Base-by-base conservation (phyloP, 225 moss, liverwort and hornwort species). In the Marchantia paleacea region DNA sequence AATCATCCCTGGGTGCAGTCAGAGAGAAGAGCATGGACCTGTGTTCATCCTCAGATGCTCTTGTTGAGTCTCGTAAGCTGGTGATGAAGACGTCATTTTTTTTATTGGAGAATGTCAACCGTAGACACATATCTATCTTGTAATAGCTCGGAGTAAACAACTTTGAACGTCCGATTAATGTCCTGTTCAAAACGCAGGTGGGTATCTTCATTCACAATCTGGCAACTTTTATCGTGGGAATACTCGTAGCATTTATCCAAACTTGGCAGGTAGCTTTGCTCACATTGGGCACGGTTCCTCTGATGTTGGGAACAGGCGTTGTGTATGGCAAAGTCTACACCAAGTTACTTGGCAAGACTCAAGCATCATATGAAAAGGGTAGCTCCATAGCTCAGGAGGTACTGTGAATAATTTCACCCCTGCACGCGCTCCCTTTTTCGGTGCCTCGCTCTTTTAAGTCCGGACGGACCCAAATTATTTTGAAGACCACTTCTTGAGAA, bases 241-340 rank as follows among this genome's bases (percentile, higher is more conserved):
- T 91, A 75, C 85, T 90, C 47, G 86, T 92, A 69, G 93, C 92
- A 31, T 93, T 92, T 75, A 82, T 91, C 49, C 87, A 92, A 26
- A 90, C 89, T 72, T 93, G 93, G 93, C 91, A 92, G 84, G 90
- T 96, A 57, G 93, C 93, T 25, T 87, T 96, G 50, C 89, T 96
- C 50, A 92, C 91, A n/a, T 83, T 91, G 69, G 91, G 91, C 60
- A 90, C 90, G 77, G 89, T 93, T 58, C 93, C 95, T 76, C 83
- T 96, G 52, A 90, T 96, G 89, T 89, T 69, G 92, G 91, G 87
- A 90, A 91, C 72, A 87, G 92, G 67, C 89, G 82, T 79, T 84
- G 81, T 76, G 84, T 93, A 70, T 52, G 52, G 79, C 15, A 81
- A 75, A 51, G 19, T 84, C 51, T 71, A 69, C 53, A 52, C 79